Evolutionary conservation across 768 basidiomycete species (phyloP).

Genomic region (Saitozyma sp.): DNA sequence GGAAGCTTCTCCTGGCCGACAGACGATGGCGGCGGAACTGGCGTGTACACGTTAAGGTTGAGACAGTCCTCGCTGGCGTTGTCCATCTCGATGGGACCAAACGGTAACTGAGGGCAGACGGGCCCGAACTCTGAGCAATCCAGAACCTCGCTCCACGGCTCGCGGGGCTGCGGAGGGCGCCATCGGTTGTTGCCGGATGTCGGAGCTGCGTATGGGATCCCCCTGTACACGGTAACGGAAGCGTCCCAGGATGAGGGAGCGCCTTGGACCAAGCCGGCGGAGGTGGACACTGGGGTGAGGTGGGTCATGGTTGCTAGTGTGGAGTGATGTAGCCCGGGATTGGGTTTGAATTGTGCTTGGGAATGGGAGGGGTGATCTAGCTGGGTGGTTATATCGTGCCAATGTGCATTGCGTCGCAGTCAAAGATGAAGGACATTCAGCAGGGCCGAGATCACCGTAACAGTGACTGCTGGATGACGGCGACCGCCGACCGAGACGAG

Average conservation of each 20-base stretch:
- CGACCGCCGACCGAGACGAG: no score
- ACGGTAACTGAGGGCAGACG: background rate
- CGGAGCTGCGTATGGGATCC: background rate
- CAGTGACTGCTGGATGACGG: no score
- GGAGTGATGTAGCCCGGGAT: no score
- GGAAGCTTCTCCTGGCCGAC: conserved; percentile 5
- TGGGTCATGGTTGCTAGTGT: no score
- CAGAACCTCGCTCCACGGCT: background rate
- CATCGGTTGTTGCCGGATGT: background rate
- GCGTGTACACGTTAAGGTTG: conserved; percentile 1
- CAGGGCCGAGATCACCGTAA: no score
- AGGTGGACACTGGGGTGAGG: background rate
- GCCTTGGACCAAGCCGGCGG: conserved; percentile 1
- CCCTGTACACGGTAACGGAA: conserved; percentile 1
- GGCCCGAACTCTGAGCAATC: background rate
- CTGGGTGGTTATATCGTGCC: no score
- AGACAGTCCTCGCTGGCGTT: conserved; percentile 10
- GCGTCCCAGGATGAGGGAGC: background rate
- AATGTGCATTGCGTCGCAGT: no score
- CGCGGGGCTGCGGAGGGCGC: background rate
- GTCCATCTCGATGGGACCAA: conserved; percentile 1
- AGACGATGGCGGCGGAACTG: background rate
- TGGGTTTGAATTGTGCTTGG: no score
- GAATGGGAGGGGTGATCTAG: no score
- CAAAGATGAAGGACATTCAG: no score